Conservation (phyloP, 2,329 filamentous ascomycete species). For the Claviceps sp. region DNA sequence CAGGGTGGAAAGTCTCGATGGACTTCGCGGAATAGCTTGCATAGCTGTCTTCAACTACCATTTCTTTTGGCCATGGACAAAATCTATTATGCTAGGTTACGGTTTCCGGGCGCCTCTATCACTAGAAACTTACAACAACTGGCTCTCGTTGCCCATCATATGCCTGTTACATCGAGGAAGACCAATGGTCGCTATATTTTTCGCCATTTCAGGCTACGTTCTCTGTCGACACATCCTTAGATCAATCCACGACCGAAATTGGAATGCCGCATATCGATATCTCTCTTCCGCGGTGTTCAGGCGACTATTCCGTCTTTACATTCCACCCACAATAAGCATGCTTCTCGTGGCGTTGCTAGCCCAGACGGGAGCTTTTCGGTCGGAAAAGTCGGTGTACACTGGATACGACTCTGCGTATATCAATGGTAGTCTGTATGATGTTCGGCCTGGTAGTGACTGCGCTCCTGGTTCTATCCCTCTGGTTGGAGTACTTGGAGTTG, state of each 20-base stretch:
- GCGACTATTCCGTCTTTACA: constrained; percentile 25
- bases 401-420: constrained; percentile 26
- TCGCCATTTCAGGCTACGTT: constrained; percentile 30
- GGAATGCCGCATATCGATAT: constrained; percentile 22
- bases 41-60: constrained; percentile 30
- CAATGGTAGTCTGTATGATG: constrained; percentile 11
- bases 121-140: constrained; percentile 20
- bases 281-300: constrained; percentile 25
- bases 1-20: constrained; percentile 27
- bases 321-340: constrained; percentile 28
- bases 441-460: neutral
- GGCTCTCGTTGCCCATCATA: constrained; percentile 24
- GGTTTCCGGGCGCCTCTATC: constrained; percentile 23
- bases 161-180: constrained; percentile 26
- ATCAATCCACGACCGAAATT: constrained; percentile 22
- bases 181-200: constrained; percentile 30
- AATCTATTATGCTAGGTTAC: constrained; percentile 26
- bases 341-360: constrained; percentile 25
- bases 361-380: constrained; percentile 23
- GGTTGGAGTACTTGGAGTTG: neutral
- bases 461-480: neutral
- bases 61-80: constrained; percentile 28
- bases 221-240: constrained; percentile 24
- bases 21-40: constrained; percentile 27
- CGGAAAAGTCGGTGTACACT: constrained; percentile 22